Evolutionary conservation across 208 protist species (phyloP).

Genomic region (Acanthamoeba royreba): DNA sequence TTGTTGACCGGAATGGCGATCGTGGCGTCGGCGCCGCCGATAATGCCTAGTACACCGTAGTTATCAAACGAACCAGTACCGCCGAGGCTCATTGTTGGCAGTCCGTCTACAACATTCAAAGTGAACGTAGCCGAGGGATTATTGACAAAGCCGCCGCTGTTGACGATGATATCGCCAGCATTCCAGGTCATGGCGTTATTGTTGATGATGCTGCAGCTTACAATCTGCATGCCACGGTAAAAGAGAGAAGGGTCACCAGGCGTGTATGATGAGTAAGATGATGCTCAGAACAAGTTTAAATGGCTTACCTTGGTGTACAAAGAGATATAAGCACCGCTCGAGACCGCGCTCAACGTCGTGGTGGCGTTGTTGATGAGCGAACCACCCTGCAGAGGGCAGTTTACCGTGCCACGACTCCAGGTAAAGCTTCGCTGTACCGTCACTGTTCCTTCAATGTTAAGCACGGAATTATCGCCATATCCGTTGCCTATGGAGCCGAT

Average conservation of each 20-base stretch:
- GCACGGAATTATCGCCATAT: not conserved
- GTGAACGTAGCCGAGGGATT: not conserved
- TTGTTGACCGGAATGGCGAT: conserved; percentile 40
- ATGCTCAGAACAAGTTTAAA: too few species aligned
- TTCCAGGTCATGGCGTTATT: not conserved
- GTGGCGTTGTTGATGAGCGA: conserved; percentile 22
- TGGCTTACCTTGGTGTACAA: not conserved
- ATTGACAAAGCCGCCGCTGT: conserved; percentile 2
- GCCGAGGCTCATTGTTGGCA: too few species aligned
- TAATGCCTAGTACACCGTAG: conserved; percentile 9
- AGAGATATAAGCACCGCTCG: too few species aligned
- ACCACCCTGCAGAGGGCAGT: not conserved
- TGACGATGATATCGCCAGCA: not conserved
- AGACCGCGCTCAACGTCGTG: not conserved
- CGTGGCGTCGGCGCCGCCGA: not conserved
- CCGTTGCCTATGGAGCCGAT: not conserved
- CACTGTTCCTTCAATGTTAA: not conserved
- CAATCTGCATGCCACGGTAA: too few species aligned
- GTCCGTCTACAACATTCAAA: too few species aligned
- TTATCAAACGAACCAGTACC: too few species aligned
- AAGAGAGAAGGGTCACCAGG: too few species aligned
- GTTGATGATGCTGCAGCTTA: not conserved
- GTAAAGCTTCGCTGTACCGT: not conserved
- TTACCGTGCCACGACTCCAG: not conserved
- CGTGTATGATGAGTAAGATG: too few species aligned